Percentiles rank a stretch among this genome's conserved stretches.
Conservation (phyloP, 1,284 basidiomycete genomes). For the Puccinia hordei region DNA sequence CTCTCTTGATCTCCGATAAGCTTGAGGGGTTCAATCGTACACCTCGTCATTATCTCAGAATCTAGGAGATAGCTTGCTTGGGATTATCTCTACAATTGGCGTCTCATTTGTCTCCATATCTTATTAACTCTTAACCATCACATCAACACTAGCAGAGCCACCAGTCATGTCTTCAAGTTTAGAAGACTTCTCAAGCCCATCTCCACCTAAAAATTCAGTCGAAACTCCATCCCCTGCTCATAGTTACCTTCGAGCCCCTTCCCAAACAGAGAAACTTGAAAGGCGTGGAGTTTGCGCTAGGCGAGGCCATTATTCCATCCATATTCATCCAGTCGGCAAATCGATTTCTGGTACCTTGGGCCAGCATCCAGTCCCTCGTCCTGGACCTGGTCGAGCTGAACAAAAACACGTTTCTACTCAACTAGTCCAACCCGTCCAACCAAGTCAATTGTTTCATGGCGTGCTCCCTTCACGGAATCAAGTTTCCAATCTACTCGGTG, state of each 20-base stretch:
- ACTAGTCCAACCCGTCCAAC: neutral
- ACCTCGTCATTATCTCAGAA: neutral
- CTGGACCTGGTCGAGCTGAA: neutral
- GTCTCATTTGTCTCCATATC: neutral
- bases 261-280: neutral
- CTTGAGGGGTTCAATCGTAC: neutral
- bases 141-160: neutral
- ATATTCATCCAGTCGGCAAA: neutral
- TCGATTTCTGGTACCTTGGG: neutral
- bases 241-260: neutral
- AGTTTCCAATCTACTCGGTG: too few species aligned
- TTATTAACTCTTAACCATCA: neutral
- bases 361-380: neutral
- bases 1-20: neutral
- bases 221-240: neutral
- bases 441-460: neutral
- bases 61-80: neutral
- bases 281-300: neutral
- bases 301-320: neutral
- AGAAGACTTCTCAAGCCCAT: neutral
- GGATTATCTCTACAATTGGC: neutral
- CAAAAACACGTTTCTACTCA: neutral
- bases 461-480: neutral
- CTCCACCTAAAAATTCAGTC: neutral
- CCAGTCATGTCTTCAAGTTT: neutral